Conservation (phyloP, 2,329 filamentous ascomycete genomes). For the Penicillium sp. region DNA sequence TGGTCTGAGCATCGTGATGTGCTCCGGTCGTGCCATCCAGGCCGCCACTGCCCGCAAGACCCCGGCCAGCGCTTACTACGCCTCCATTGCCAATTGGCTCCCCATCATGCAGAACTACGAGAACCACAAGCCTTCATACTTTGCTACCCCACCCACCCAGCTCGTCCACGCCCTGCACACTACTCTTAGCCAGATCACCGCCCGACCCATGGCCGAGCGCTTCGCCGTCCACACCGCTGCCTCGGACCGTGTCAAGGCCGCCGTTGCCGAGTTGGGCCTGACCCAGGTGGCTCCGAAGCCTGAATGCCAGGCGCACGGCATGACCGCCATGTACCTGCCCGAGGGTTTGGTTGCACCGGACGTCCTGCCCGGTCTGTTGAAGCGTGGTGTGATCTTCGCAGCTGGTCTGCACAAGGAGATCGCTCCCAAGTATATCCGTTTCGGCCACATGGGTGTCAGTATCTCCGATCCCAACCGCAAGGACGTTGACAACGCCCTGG, state of each 20-base stretch:
- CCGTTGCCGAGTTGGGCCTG: conserved; percentile 74
- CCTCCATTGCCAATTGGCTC: conserved; percentile 94
- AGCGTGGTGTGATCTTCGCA: conserved; percentile 89
- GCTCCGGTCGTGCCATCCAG: conserved; percentile 82
- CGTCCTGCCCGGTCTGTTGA: conserved; percentile 77
- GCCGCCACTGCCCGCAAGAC: conserved; percentile 76
- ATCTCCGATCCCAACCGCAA: conserved; percentile 74
- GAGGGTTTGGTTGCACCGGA: conserved; percentile 78
- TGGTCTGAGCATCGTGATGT: conserved; percentile 90
- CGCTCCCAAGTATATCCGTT: conserved; percentile 86
- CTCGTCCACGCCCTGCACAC: conserved; percentile 91
- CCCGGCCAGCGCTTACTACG: conserved; percentile 85
- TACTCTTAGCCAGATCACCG: conserved; percentile 78
- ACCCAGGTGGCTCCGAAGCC: conserved; percentile 82
- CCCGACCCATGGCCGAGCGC: conserved; percentile 74
- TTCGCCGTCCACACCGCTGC: conserved; percentile 77
- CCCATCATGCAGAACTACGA: conserved; percentile 99
- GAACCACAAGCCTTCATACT: conserved; percentile 95
- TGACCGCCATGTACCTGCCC: conserved; percentile 96
- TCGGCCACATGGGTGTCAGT: conserved; percentile 97
- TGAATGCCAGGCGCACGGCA: conserved; percentile 91
- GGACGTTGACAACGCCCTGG: conserved; percentile 81
- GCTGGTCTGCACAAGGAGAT: conserved; percentile 96
- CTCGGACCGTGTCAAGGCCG: conserved; percentile 83
- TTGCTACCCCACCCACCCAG: conserved; percentile 93